Evolutionary conservation across 2,329 filamentous ascomycete genomes (phyloP).

Genomic region (Phaeomoniella chlamydospora): DNA sequence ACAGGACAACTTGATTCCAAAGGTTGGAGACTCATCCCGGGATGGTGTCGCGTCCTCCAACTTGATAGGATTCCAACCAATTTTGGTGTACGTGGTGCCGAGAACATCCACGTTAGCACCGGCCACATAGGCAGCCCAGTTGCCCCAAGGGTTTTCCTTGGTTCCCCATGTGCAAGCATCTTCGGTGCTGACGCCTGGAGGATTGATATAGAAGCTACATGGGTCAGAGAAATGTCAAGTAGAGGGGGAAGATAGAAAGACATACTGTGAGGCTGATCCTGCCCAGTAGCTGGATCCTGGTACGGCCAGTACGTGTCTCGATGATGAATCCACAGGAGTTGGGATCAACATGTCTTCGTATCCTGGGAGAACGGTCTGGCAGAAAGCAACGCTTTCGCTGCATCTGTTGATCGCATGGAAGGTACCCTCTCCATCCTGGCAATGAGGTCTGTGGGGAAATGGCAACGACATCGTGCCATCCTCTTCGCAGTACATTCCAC

Average conservation of each 20-base stretch:
- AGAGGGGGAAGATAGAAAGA: conserved; percentile 8
- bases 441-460: conserved; percentile 54
- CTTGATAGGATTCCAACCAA: conserved; percentile 67
- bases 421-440: conserved; percentile 51
- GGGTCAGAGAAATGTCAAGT: conserved; percentile 7
- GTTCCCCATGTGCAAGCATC: conserved; percentile 62
- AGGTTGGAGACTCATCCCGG: conserved; percentile 44
- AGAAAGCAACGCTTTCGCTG: conserved; percentile 51
- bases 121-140: conserved; percentile 65
- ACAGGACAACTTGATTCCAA: conserved; percentile 58
- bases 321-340: conserved; percentile 43
- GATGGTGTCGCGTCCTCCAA: conserved; percentile 37
- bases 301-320: conserved; percentile 47
- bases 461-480: conserved; percentile 54
- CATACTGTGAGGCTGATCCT: conserved; percentile 59
- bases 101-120: conserved; percentile 54
- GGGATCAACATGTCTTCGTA: conserved; percentile 75
- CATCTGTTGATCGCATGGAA: conserved; percentile 54
- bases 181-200: conserved; percentile 45
- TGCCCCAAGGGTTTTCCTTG: conserved; percentile 47
- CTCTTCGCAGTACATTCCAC: conserved; percentile 58
- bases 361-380: conserved; percentile 65
- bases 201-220: conserved; percentile 60
- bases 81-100: conserved; percentile 58
- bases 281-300: conserved; percentile 58